These are phyloP conservation scores for Arabidopsis thaliana DNA, from an alignment of 345 rosid species.

Conservation along the genomic window TAIR10.1 NC_003070.9:26178001-26178500, in stretches of 20 bases:
- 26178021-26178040: conserved; percentile 64
- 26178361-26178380: conserved; percentile 43
- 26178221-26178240: conserved; percentile 54
- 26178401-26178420: conserved; percentile 47
- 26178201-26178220: conserved; percentile 56
- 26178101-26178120: conserved; percentile 50
- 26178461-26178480: conserved; percentile 73
- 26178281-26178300: conserved; percentile 42
- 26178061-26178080: conserved; percentile 47
- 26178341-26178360: conserved; percentile 40
- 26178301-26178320: conserved; percentile 49
- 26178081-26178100: conserved; percentile 50
- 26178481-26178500: conserved; percentile 92
- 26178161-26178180: conserved; percentile 50
- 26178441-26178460: conserved; percentile 60
- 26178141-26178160: conserved; percentile 52
- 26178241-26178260: conserved; percentile 50
- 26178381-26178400: conserved; percentile 49
- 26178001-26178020: conserved; percentile 55
- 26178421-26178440: conserved; percentile 44
- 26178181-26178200: conserved; percentile 61
- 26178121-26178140: conserved; percentile 52
- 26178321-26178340: conserved; percentile 42
- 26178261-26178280: conserved; percentile 42
- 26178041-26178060: conserved; percentile 41